Conservation (phyloP, 2,329 filamentous ascomycete species). For the Fusarium sp. region DNA sequence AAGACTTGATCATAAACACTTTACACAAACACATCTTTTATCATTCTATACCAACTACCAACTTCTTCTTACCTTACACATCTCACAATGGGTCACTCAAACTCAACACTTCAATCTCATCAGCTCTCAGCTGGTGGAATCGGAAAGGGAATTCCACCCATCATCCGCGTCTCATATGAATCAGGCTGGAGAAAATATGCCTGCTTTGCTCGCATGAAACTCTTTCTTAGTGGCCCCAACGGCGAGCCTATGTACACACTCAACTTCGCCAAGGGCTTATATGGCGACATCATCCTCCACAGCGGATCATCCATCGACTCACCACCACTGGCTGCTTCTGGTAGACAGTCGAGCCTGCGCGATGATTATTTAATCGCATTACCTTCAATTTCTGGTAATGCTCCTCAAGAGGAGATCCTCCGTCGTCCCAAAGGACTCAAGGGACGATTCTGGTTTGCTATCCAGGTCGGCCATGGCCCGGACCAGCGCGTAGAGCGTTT, state of each 20-base stretch:
- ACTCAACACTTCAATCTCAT: slow-evolving; percentile 19
- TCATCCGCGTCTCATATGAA: slow-evolving; percentile 26
- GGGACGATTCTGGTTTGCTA: slow-evolving; percentile 33
- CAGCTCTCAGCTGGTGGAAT: slow-evolving; percentile 13
- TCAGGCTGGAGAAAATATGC: neutral
- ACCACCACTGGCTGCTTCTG: slow-evolving; percentile 13
- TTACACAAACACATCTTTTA: neutral
- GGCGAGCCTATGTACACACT: slow-evolving; percentile 26
- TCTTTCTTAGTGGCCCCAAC: slow-evolving; percentile 24
- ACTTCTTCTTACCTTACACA: neutral
- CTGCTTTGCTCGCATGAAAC: neutral
- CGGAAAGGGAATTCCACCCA: slow-evolving; percentile 9
- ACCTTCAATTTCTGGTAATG: slow-evolving; percentile 4
- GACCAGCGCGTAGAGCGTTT: slow-evolving; percentile 27
- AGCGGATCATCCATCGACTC: slow-evolving; percentile 20
- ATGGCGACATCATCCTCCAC: slow-evolving; percentile 33
- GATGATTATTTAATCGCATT: slow-evolving; percentile 29
- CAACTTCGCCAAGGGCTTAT: slow-evolving; percentile 14
- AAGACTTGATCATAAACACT: neutral
- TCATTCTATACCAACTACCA: neutral
- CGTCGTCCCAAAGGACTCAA: too few relatives aligned
- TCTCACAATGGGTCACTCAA: slow-evolving; percentile 29
- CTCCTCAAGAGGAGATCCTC: slow-evolving; percentile 7
- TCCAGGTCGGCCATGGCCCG: slow-evolving; percentile 27
- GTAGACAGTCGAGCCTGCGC: neutral